A percentile compares a stretch with the other conserved stretches of the same genome.
Evolutionary conservation across 768 basidiomycete species (phyloP).

Genomic region (Pholiota molesta): DNA sequence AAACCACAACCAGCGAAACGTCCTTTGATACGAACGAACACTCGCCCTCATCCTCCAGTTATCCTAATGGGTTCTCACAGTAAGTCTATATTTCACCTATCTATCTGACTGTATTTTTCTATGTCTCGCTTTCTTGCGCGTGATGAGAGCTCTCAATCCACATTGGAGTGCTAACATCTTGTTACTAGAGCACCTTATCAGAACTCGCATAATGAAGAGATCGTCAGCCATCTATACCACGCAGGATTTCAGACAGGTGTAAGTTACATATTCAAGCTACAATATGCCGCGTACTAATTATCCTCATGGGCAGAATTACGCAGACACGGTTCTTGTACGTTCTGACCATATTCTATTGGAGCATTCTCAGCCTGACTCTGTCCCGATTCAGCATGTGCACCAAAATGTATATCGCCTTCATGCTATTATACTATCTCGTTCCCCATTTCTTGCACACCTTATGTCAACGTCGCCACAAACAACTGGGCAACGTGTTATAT

Average conservation of each 20-base stretch:
- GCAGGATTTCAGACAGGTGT: constrained; percentile 84
- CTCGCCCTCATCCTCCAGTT: constrained; percentile 43
- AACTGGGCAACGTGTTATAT: constrained; percentile 67
- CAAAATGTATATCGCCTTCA: constrained; percentile 78
- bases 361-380: constrained; percentile 12
- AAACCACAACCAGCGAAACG: constrained; percentile 36
- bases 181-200: constrained; percentile 50
- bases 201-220: constrained; percentile 74
- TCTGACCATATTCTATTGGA: neutral
- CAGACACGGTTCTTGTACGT: constrained; percentile 78
- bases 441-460: constrained; percentile 85
- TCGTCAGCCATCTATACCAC: constrained; percentile 78
- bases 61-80: constrained; percentile 64
- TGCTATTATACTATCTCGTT: constrained; percentile 84
- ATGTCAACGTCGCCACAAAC: constrained; percentile 81
- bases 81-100: constrained; percentile 39
- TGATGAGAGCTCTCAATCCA: neutral
- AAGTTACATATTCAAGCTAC: constrained; percentile 35
- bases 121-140: neutral
- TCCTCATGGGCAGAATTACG: constrained; percentile 62
- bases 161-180: neutral
- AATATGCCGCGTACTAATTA: constrained; percentile 11
- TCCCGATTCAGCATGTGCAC: constrained; percentile 61
- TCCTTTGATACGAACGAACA: constrained; percentile 37
- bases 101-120: neutral